phyloP scores from a whole-genome alignment of 75 land plant genomes.

The Chamaecyparis obtusa region DNA sequence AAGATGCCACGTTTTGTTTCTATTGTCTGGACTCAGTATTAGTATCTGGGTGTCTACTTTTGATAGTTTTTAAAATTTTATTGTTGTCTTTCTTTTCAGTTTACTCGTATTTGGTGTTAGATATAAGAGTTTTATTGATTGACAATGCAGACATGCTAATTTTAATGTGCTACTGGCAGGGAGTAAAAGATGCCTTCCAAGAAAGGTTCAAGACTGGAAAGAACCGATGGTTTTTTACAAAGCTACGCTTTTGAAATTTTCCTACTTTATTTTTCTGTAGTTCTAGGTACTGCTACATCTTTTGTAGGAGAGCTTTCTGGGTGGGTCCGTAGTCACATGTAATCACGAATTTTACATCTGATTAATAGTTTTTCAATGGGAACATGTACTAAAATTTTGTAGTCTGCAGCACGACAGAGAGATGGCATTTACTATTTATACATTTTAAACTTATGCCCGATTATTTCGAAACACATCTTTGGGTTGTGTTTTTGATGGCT shows the following conservation, averaged over 20 bases:
- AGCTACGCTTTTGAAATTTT: slow-evolving; percentile 35
- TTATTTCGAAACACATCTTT: no score
- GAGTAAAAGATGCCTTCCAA: slow-evolving; percentile 43
- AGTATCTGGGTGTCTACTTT: neutral
- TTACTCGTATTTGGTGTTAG: neutral
- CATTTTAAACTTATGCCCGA: no score
- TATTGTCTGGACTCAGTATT: neutral
- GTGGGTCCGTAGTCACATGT: no score
- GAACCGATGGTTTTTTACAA: slow-evolving; percentile 59
- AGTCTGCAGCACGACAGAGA: no score
- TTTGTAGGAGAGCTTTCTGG: neutral
- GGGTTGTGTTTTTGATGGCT: no score
- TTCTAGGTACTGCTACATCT: neutral
- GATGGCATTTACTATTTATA: no score
- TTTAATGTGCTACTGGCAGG: slow-evolving; percentile 15
- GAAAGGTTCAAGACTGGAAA: slow-evolving; percentile 59
- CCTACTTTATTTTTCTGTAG: neutral
- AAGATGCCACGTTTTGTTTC: neutral
- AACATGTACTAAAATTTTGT: no score
- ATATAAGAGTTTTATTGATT: neutral
- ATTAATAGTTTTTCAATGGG: no score
- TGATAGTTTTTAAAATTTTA: neutral
- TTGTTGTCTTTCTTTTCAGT: neutral
- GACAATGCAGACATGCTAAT: neutral
- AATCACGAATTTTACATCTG: no score